Percentiles rank a stretch among this genome's conserved stretches.
phyloP scores from a whole-genome alignment of 129 eudicot genomes.

The Pulicaria dysenterica region DNA sequence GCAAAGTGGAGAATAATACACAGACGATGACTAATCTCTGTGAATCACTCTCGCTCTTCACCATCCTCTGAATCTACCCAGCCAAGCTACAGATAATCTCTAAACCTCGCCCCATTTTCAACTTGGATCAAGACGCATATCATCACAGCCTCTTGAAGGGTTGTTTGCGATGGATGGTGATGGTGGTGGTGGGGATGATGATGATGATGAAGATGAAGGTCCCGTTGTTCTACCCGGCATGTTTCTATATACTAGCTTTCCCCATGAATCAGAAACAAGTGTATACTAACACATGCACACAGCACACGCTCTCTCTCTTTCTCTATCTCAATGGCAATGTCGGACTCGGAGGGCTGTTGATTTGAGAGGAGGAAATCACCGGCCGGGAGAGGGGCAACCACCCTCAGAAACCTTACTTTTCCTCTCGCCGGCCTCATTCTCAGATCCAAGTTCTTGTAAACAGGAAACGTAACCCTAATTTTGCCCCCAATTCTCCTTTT shows the following conservation, averaged over 20 bases:
- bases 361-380: background rate
- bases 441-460: background rate
- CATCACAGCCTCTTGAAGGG: conserved; percentile 38
- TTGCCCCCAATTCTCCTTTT: background rate
- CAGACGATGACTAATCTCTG: background rate
- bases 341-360: conserved; percentile 14
- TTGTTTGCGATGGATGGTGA: background rate
- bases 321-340: background rate
- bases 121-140: conserved; percentile 13
- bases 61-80: conserved; percentile 34
- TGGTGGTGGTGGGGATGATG: too few relatives aligned
- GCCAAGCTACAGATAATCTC: conserved; percentile 50
- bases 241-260: too few relatives aligned
- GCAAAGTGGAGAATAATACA: conserved; percentile 18
- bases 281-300: background rate
- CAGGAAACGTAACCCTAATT: conserved; percentile 5
- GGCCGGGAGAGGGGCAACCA: conserved; percentile 22
- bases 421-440: conserved; percentile 21
- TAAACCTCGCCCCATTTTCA: conserved; percentile 5
- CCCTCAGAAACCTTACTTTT: background rate
- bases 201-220: too few relatives aligned
- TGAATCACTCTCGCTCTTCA: background rate
- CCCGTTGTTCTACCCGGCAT: too few relatives aligned
- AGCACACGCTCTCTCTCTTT: background rate
- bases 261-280: background rate